These are phyloP conservation scores for Amoeboaphelidium protococcarum DNA, from an alignment of 371 early-diverging fungal genomes.

Conservation along the genomic window DNA sequence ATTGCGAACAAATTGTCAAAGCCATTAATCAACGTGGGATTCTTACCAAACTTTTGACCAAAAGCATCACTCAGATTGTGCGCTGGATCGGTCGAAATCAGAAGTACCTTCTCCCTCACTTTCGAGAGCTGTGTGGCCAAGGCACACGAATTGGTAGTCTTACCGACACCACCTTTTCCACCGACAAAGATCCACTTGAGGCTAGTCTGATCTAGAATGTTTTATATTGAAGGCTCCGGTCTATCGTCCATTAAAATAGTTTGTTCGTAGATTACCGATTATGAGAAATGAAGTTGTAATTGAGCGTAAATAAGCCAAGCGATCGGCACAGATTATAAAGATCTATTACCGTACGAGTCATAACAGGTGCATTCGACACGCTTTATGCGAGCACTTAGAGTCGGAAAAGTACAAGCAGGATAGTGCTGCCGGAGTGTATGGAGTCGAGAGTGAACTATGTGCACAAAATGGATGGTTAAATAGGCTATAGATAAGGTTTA, in stretches of 20 bases:
- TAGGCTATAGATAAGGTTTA: no score
- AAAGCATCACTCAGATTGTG: constrained; percentile 92
- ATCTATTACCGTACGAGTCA: no score
- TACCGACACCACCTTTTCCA: constrained; percentile 96
- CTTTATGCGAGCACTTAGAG: no score
- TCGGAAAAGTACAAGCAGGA: no score
- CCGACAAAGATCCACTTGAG: constrained; percentile 95
- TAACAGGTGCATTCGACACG: no score
- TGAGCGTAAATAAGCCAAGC: no score
- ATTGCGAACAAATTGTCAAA: constrained; percentile 84
- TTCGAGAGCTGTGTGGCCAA: constrained; percentile 72
- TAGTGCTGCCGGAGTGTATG: no score
- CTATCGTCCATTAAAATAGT: background rate
- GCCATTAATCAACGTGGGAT: constrained; percentile 77
- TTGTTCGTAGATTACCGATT: no score
- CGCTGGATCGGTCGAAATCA: constrained; percentile 96
- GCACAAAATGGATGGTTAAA: no score
- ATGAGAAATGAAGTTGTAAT: no score
- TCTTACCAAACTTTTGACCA: constrained; percentile 89
- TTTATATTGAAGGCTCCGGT: constrained; percentile 47
- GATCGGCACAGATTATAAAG: no score
- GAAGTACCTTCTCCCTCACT: constrained; percentile 69
- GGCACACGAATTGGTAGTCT: constrained; percentile 33
- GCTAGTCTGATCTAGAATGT: constrained; percentile 76
- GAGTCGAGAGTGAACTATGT: no score